phyloP scores from a whole-genome alignment of 2,329 filamentous ascomycete species.

The Penicillium digitatum region DNA sequence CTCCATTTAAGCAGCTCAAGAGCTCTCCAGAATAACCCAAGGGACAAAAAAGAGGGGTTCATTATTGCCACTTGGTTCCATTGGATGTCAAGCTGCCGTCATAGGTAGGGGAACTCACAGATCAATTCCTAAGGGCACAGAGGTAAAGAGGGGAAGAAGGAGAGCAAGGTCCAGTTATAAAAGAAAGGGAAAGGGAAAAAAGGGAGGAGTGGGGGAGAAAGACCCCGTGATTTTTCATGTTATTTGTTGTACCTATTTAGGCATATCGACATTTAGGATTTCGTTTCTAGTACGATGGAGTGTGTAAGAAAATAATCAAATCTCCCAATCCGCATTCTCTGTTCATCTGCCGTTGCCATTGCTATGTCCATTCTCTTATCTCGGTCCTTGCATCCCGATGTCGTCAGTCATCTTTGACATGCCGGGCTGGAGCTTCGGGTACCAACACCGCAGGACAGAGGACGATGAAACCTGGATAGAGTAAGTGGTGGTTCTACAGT shows the following conservation, averaged over 20 bases:
- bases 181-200: constrained; percentile 5
- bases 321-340: background rate
- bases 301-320: too few species aligned
- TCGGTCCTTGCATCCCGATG: constrained; percentile 6
- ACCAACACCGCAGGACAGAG: background rate
- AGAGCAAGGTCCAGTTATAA: background rate
- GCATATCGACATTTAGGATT: too few species aligned
- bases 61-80: constrained; percentile 28
- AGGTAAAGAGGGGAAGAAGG: background rate
- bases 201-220: background rate
- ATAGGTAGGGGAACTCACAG: constrained; percentile 13
- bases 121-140: background rate
- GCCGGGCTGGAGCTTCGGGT: constrained; percentile 1
- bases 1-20: background rate
- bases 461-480: background rate
- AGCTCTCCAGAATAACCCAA: background rate
- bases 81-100: constrained; percentile 31
- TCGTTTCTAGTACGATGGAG: too few species aligned
- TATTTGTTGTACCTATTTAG: background rate
- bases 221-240: constrained; percentile 1
- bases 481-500: background rate
- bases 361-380: background rate
- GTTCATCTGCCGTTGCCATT: background rate
- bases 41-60: constrained; percentile 11
- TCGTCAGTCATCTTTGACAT: constrained; percentile 9